Evolutionary conservation across 768 basidiomycete genomes (phyloP), one percentile per base, ranked within the genome.

Genomic region (Boletellus sp.): DNA sequence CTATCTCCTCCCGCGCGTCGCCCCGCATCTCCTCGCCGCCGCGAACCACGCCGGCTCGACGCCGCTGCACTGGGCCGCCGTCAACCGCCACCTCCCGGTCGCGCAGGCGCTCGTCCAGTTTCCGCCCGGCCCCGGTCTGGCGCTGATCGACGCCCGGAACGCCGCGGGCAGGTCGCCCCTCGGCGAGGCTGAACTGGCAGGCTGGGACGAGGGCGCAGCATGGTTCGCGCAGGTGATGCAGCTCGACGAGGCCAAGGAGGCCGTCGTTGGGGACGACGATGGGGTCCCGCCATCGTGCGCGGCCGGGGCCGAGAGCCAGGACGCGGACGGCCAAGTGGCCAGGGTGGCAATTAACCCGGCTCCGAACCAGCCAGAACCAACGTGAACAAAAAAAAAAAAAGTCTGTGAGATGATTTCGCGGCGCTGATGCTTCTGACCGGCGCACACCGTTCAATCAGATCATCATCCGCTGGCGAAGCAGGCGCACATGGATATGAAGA

Each of bases 21-120:
- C 75, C 3, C 64, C 84, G 11, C 65, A 76, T 3, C 67, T 90
- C 7, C 61, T 93, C 19, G 70, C 81, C 2, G 71, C 74, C 1
- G 79, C 78, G 51, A 97, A 96, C 62, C 66, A 65, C 24, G 76
- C 88, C 0, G 77, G 82, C 45, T 94, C 94, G 22, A 94, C 90
- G 3, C 78, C 94, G 7, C 70, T 96, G 6, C 94, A 97, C 62
- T 96, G 94, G 94, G 93, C 94, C 0, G 81, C 88, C 3, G 67
- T 93, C 35, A 97, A 96, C 66, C 72, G 78, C 3, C 94, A 94
- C 57, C 78, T 95, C 3, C 63, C 68, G 7, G 63, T 83, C 41
- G 75, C 78, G 1, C 76, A 84, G 63, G 74, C 72, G 32, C 78
- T 92, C 26, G 79, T 91, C 11, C 67, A 74, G 45, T 77, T 75